phyloP scores from a whole-genome alignment of 2,329 filamentous ascomycete species.

The Leptographium wingfieldii region DNA sequence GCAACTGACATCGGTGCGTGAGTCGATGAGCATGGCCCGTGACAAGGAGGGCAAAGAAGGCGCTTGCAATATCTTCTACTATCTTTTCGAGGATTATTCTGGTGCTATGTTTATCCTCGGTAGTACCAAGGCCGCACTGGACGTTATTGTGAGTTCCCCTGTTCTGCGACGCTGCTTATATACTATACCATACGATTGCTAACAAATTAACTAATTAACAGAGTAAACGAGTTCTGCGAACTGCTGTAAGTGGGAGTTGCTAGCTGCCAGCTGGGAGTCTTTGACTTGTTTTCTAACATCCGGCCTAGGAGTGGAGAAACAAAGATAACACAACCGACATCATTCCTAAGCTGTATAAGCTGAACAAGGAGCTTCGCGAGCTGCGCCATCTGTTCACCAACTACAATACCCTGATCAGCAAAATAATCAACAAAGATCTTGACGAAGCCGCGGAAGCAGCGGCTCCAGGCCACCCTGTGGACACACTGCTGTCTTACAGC shows the following conservation, averaged over 20 bases:
- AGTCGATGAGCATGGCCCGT: constrained; percentile 14
- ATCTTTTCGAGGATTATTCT: constrained; percentile 54
- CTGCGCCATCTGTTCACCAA: constrained; percentile 47
- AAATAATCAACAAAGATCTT: constrained; percentile 38
- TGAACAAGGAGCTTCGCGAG: constrained; percentile 47
- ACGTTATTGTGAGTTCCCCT: constrained; percentile 30
- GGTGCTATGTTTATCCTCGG: constrained; percentile 45
- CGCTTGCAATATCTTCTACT: constrained; percentile 51
- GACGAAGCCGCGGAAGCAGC: not conserved
- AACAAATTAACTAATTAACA: constrained; percentile 8
- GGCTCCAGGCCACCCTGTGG: constrained; percentile 2
- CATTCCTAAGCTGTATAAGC: constrained; percentile 42
- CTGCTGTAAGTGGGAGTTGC: constrained; percentile 16
- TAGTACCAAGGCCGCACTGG: constrained; percentile 30
- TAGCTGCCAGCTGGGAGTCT: not conserved
- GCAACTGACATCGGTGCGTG: constrained; percentile 27
- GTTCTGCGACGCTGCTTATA: not conserved
- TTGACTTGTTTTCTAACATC: not conserved
- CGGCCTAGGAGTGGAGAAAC: constrained; percentile 11
- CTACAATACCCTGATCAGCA: constrained; percentile 46
- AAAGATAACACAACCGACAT: constrained; percentile 34
- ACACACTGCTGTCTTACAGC: constrained; percentile 25
- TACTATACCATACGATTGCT: not conserved
- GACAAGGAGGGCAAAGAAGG: constrained; percentile 30
- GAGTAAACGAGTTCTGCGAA: constrained; percentile 21